Conservation (phyloP, 1,284 basidiomycete genomes). For the Cutaneotrichosporon curvatum region DNA sequence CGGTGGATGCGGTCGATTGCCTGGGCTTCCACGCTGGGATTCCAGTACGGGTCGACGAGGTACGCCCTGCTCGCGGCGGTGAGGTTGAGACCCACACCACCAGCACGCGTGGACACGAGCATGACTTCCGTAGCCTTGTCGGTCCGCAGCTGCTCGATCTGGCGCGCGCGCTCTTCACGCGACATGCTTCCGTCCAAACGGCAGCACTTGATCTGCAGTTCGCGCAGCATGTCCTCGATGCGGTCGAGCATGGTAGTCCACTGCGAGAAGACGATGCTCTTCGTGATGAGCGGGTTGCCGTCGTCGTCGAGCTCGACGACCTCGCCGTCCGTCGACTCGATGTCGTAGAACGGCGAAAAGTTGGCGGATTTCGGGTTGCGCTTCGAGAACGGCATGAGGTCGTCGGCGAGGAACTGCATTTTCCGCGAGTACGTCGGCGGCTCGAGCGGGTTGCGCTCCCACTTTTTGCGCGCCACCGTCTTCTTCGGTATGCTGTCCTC, state of each 20-base stretch:
- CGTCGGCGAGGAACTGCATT: slow-evolving; percentile 66
- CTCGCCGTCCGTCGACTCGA: slow-evolving; percentile 61
- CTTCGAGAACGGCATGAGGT: slow-evolving; percentile 67
- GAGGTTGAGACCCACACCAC: slow-evolving; percentile 91
- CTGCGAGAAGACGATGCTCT: slow-evolving; percentile 92
- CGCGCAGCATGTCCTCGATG: slow-evolving; percentile 81
- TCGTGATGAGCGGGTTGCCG: slow-evolving; percentile 50
- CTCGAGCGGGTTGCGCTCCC: slow-evolving; percentile 63
- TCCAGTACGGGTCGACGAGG: slow-evolving; percentile 85
- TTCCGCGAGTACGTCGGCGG: slow-evolving; percentile 75
- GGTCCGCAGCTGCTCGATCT: slow-evolving; percentile 81
- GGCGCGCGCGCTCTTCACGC: slow-evolving; percentile 78
- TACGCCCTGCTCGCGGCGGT: slow-evolving; percentile 88
- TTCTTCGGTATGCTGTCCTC: slow-evolving; percentile 20
- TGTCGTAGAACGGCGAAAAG: slow-evolving; percentile 59
- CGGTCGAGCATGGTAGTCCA: slow-evolving; percentile 96
- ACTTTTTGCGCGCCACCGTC: slow-evolving; percentile 52
- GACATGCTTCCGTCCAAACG: slow-evolving; percentile 95
- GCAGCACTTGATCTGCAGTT: slow-evolving; percentile 72
- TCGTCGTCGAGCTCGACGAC: slow-evolving; percentile 59
- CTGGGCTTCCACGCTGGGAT: slow-evolving; percentile 93
- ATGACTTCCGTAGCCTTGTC: slow-evolving; percentile 83
- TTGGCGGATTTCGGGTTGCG: slow-evolving; percentile 76
- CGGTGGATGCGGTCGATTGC: slow-evolving; percentile 93
- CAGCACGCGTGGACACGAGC: slow-evolving; percentile 90